Conservation (phyloP, 495 filamentous ascomycete genomes). For the Lophium mytilinum region DNA sequence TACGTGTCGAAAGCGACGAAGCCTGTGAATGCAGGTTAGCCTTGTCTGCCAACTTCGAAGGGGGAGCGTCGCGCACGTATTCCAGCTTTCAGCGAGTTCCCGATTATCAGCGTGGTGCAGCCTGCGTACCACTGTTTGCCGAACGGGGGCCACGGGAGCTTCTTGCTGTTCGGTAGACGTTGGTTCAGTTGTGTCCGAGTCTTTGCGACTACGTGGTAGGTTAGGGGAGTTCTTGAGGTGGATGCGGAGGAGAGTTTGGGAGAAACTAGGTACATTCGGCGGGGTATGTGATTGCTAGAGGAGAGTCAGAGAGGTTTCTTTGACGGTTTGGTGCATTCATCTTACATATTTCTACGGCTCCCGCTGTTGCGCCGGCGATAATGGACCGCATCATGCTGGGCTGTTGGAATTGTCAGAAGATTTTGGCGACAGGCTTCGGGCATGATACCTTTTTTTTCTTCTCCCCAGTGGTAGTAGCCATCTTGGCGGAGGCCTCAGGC, state of each 20-base stretch:
- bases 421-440: neutral
- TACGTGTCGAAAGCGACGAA: constrained; percentile 96
- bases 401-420: constrained; percentile 29
- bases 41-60: neutral
- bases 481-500: neutral
- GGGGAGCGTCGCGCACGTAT: constrained; percentile 55
- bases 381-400: constrained; percentile 79
- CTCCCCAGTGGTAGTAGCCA: neutral
- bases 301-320: constrained; percentile 3
- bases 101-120: constrained; percentile 93
- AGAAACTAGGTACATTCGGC: constrained; percentile 65
- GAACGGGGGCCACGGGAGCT: constrained; percentile 93
- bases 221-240: neutral
- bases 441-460: neutral
- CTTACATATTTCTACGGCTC: constrained; percentile 88
- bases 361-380: constrained; percentile 79
- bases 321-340: neutral
- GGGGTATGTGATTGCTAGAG: constrained; percentile 88
- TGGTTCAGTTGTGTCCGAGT: constrained; percentile 91
- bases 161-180: constrained; percentile 66
- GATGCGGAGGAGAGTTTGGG: neutral
- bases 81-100: constrained; percentile 92
- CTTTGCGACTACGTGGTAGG: constrained; percentile 64
- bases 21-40: constrained; percentile 40
- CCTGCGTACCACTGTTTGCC: constrained; percentile 95